Base-by-base conservation (phyloP, 345 rosid genomes). In the Geranium brycei region DNA sequence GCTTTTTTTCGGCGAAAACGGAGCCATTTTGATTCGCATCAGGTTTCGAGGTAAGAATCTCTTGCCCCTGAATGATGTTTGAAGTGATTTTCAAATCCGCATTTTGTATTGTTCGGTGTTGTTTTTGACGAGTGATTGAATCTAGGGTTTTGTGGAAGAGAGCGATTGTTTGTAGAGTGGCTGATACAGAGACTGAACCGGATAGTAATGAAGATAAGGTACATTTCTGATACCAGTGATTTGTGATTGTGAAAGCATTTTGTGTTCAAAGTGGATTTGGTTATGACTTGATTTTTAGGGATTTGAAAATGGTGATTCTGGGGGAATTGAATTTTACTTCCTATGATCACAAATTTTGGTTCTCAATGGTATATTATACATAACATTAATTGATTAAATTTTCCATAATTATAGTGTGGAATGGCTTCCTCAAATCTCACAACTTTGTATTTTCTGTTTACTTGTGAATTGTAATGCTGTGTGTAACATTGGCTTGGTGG, bases 201-300 rank as follows among this genome's bases (percentile, higher is more conserved):
- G 96, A 87, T 73, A 77, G 82, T 65, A 83, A 87, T 62, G 75
- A 86, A 57, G 91, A 89, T 64, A 71, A 85, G 96, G 98, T 64
- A 62, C 59, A 5, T 51, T 31, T 23, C 55, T 2, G 28, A 40
- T 15, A 28, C 15, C 16, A 28, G 38, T 57, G 10, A 57, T 57
- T 57, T 57, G 15, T 47, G 16, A 0, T 62, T 63, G 40, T 38
- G 31, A 17, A 17, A 38, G 14, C 10, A 35, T 35, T 17, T 16
- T 62, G 55, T 62, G 28, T 16, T 17, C 10, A 4, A 16, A 57
- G n/a, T 57, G 13, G 7, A 15, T 16, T 17, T 57, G 59, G 18
- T 57, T 57, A 0, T 12, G 53, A 11, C 53, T 47, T 8, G 41
- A 35, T 35, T 35, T 35, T 35, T 35, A 35, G 41, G 41, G 10